Percentiles rank a stretch among this genome's conserved stretches.
phyloP scores from a whole-genome alignment of 768 basidiomycete genomes.

The Serendipita sp. region DNA sequence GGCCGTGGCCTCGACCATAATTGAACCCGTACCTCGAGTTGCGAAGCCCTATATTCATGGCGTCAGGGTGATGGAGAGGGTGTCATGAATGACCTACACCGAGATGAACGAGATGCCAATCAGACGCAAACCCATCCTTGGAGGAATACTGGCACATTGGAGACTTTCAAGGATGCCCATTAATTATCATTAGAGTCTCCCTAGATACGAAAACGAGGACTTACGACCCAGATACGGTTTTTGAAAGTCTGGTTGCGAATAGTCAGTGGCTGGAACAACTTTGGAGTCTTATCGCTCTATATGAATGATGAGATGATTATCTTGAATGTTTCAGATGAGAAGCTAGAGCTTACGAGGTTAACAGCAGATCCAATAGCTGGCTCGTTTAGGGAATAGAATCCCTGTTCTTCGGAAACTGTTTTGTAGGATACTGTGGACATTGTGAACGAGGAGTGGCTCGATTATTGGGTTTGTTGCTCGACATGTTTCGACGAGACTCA shows the following conservation, averaged over 20 bases:
- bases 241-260: conserved; percentile 50
- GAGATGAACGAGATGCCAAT: conserved; percentile 72
- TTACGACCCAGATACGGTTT: conserved; percentile 56
- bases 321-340: conserved; percentile 16
- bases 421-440: conserved; percentile 25
- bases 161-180: conserved; percentile 23
- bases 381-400: conserved; percentile 46
- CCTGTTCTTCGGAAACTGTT: conserved; percentile 31
- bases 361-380: conserved; percentile 35
- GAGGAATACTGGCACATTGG: conserved; percentile 78
- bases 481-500: no score
- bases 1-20: conserved; percentile 60
- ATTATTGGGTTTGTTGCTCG: no score
- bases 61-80: background rate
- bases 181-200: no score
- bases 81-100: conserved; percentile 27
- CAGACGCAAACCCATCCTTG: conserved; percentile 57
- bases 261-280: conserved; percentile 49
- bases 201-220: conserved; percentile 11
- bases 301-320: conserved; percentile 16
- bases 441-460: background rate
- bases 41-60: conserved; percentile 35
- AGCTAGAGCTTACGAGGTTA: conserved; percentile 17
- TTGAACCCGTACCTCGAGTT: conserved; percentile 51
- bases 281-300: conserved; percentile 36